Evolutionary conservation across 768 basidiomycete species (phyloP).

Genomic region (Tulasnella sp.): DNA sequence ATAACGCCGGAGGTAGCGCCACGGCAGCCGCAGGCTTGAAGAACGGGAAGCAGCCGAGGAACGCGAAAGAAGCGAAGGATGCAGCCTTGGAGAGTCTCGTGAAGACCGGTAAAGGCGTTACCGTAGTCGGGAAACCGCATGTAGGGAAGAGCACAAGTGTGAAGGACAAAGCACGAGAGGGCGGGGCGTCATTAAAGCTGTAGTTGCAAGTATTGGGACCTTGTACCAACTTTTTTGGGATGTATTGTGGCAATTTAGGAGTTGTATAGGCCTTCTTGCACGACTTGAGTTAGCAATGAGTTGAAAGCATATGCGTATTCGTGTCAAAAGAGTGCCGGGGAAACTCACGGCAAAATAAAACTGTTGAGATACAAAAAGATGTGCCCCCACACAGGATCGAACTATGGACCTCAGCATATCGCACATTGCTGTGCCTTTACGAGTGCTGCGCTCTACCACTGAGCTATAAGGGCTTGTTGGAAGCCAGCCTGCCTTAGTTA

Average conservation of each 20-base stretch:
- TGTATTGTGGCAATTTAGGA: neutral
- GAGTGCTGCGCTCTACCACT: slow-evolving; percentile 30
- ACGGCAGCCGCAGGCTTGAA: slow-evolving; percentile 35
- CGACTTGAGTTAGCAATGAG: neutral
- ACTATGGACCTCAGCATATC: slow-evolving; percentile 30
- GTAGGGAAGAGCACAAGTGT: slow-evolving; percentile 17
- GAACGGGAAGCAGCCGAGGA: slow-evolving; percentile 50
- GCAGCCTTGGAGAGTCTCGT: slow-evolving; percentile 79
- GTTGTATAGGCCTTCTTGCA: neutral
- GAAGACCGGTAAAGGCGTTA: slow-evolving; percentile 83
- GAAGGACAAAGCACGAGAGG: slow-evolving; percentile 3
- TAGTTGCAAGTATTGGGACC: neutral
- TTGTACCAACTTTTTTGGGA: neutral
- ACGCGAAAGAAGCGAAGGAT: slow-evolving; percentile 81
- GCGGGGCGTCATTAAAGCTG: neutral
- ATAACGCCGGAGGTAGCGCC: slow-evolving; percentile 64
- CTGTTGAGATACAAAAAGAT: neutral
- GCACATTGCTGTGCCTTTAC: slow-evolving; percentile 2
- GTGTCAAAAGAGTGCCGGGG: neutral
- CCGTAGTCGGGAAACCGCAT: slow-evolving; percentile 72
- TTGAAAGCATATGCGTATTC: neutral
- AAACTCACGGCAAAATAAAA: neutral
- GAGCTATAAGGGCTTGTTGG: slow-evolving; percentile 23
- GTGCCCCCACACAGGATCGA: slow-evolving; percentile 29
- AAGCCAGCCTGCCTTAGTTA: neutral